A percentile compares a stretch with the other conserved stretches of the same genome.
phyloP scores from a whole-genome alignment of 2,329 filamentous ascomycete species.

The Fusarium sp. region DNA sequence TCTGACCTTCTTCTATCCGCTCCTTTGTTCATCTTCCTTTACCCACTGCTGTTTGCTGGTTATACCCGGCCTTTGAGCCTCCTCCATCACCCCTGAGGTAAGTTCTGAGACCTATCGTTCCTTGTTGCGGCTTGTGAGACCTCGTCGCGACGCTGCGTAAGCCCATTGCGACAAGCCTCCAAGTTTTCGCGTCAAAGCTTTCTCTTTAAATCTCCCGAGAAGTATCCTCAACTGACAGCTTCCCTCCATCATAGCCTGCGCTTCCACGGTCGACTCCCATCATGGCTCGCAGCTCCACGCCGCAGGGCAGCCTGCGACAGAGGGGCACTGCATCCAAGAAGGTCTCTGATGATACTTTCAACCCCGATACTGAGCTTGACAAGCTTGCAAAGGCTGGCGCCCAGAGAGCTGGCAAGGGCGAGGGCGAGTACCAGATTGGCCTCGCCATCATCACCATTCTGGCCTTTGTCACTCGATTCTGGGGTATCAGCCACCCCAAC shows the following conservation, averaged over 20 bases:
- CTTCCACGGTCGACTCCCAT: constrained; percentile 34
- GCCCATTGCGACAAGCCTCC: constrained; percentile 3
- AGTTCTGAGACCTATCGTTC: constrained; percentile 34
- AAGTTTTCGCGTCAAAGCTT: constrained; percentile 4
- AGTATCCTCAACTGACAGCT: constrained; percentile 29
- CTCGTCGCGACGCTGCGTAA: constrained; percentile 9
- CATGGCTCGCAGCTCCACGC: constrained; percentile 60
- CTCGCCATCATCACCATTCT: constrained; percentile 78
- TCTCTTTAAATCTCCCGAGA: not conserved
- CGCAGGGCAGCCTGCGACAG: constrained; percentile 67
- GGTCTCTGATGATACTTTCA: constrained; percentile 49
- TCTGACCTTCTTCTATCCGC: constrained; percentile 33
- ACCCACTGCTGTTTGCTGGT: constrained; percentile 17
- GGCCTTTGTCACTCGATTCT: constrained; percentile 93
- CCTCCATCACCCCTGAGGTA: constrained; percentile 36
- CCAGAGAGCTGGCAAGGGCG: constrained; percentile 56
- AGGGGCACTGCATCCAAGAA: constrained; percentile 63
- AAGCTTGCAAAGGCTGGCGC: constrained; percentile 54
- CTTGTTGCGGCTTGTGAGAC: constrained; percentile 25
- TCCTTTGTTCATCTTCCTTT: constrained; percentile 34
- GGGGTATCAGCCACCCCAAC: constrained; percentile 92
- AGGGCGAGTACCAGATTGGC: constrained; percentile 85
- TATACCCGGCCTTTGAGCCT: constrained; percentile 17
- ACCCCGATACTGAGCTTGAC: constrained; percentile 59
- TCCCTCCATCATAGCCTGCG: constrained; percentile 20